A percentile compares a stretch with the other conserved stretches of the same genome.
Evolutionary conservation across 345 rosid species (phyloP).

Genomic region (Arabidopsis suecica): DNA sequence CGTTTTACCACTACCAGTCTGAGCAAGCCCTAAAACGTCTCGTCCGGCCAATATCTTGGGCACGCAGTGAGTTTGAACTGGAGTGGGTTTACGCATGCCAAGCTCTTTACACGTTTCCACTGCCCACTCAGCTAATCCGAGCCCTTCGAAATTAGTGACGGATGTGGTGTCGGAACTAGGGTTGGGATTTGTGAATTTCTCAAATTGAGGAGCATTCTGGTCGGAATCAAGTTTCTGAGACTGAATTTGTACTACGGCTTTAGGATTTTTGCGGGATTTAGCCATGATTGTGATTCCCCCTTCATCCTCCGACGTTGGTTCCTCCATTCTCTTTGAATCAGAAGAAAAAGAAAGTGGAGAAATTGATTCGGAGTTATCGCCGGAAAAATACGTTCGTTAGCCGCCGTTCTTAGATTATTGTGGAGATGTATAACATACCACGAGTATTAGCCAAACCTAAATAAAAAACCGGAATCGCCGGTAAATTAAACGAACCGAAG

Average conservation of each 20-base stretch:
- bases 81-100: slow-evolving; percentile 79
- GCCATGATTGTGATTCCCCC: slow-evolving; percentile 64
- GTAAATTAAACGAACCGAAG: background rate
- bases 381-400: slow-evolving; percentile 20
- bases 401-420: slow-evolving; percentile 29
- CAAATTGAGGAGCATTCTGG: slow-evolving; percentile 45
- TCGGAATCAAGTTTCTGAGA: slow-evolving; percentile 42
- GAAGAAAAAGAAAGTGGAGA: background rate
- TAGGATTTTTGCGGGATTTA: slow-evolving; percentile 46
- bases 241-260: slow-evolving; percentile 5
- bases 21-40: slow-evolving; percentile 88
- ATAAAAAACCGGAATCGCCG: background rate
- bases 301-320: slow-evolving; percentile 37
- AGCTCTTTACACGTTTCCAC: slow-evolving; percentile 83
- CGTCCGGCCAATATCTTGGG: slow-evolving; percentile 74
- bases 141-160: slow-evolving; percentile 53
- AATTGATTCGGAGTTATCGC: background rate
- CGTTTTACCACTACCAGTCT: slow-evolving; percentile 94
- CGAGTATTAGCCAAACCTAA: slow-evolving; percentile 11
- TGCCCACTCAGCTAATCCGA: slow-evolving; percentile 88
- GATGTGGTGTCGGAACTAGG: slow-evolving; percentile 38
- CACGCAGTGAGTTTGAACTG: slow-evolving; percentile 85
- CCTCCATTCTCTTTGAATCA: slow-evolving; percentile 36
- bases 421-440: background rate
- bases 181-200: slow-evolving; percentile 44